Conservation (phyloP, 2,329 filamentous ascomycete species). For the Ophiobolus disseminans region DNA sequence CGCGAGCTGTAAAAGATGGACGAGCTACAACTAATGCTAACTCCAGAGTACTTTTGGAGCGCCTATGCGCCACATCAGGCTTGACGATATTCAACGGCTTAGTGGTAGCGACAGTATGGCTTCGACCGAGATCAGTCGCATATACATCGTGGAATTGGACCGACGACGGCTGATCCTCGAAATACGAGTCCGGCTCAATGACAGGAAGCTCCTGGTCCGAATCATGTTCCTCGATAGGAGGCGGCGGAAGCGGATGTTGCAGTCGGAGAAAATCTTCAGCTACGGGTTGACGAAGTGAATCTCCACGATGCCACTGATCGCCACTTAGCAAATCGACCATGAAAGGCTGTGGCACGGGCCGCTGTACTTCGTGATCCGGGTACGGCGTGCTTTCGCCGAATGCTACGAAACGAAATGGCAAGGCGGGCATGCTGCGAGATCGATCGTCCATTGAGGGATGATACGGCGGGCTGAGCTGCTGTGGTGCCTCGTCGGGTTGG, state of each 20-base stretch:
- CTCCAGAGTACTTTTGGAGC: background rate
- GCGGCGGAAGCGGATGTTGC: constrained; percentile 1
- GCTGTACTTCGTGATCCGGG: background rate
- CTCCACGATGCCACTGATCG: background rate
- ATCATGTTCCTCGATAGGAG: constrained; percentile 3
- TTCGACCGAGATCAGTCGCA: background rate
- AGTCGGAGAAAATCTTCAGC: constrained; percentile 7
- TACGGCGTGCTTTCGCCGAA: background rate
- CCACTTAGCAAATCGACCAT: constrained; percentile 1
- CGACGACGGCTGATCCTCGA: background rate
- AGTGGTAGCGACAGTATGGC: background rate
- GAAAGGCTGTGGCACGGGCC: background rate
- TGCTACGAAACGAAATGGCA: constrained; percentile 1
- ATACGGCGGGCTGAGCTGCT: background rate
- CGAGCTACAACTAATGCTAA: background rate
- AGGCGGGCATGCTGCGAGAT: background rate
- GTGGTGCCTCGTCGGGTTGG: background rate
- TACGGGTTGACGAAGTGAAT: constrained; percentile 4
- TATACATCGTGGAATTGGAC: background rate
- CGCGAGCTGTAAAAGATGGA: background rate
- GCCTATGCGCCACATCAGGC: background rate
- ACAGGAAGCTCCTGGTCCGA: constrained; percentile 9
- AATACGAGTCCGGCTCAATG: constrained; percentile 7
- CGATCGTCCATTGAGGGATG: background rate
- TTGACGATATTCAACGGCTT: background rate